Conservation (phyloP, 164 flowering plant genomes). For the Kalanchoe fedtschenkoi region DNA sequence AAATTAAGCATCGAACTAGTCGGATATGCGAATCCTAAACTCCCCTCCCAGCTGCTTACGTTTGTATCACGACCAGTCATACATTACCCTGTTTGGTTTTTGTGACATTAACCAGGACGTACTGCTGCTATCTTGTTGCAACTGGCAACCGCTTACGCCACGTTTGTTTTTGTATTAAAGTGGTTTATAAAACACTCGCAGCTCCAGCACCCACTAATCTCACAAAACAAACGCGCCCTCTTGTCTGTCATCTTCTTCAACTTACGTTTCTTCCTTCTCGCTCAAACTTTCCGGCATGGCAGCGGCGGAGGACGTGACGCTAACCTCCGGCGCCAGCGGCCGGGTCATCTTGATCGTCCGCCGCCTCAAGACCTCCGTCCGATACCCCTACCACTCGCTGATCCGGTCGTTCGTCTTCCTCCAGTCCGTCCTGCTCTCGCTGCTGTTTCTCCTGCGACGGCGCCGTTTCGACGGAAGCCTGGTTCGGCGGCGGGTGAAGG, state of each 20-base stretch:
- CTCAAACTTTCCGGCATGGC: constrained; percentile 11
- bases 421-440: constrained; percentile 45
- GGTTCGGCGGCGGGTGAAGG: too few relatives aligned
- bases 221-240: not conserved
- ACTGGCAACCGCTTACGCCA: not conserved
- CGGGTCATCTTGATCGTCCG: constrained; percentile 70
- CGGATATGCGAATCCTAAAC: too few relatives aligned
- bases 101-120: too few relatives aligned
- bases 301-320: constrained; percentile 55
- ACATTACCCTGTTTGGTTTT: too few relatives aligned
- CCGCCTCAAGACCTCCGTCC: constrained; percentile 31
- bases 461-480: constrained; percentile 6
- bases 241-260: not conserved
- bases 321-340: constrained; percentile 92
- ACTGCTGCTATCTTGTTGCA: too few relatives aligned
- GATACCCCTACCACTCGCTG: constrained; percentile 22
- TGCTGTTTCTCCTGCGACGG: constrained; percentile 29
- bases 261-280: not conserved
- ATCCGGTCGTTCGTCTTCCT: constrained; percentile 34
- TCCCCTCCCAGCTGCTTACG: too few relatives aligned
- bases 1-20: too few relatives aligned
- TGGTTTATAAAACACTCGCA: too few relatives aligned
- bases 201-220: not conserved
- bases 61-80: too few relatives aligned
- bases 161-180: too few relatives aligned